phyloP scores from a whole-genome alignment of 805 yeast genomes.

The Zygotorulaspora danielsina region DNA sequence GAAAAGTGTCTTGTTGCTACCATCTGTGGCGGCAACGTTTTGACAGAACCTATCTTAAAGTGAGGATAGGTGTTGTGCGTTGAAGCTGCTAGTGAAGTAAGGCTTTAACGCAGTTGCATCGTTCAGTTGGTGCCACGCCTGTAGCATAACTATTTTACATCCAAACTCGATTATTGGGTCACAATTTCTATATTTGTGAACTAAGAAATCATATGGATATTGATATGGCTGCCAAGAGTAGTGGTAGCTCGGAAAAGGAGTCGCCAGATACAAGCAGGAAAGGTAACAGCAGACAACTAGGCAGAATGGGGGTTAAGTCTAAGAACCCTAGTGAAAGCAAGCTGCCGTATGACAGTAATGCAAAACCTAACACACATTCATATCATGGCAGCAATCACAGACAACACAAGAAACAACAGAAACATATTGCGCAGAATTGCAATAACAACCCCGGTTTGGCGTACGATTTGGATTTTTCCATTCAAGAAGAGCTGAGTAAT shows the following conservation, averaged over 20 bases:
- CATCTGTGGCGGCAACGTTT: too few species aligned
- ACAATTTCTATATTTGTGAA: neutral
- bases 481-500: slow-evolving; percentile 36
- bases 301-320: neutral
- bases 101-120: too few species aligned
- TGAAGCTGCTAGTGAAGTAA: too few species aligned
- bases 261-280: slow-evolving; percentile 5
- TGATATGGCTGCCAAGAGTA: slow-evolving; percentile 11
- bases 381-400: slow-evolving; percentile 12
- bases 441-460: neutral
- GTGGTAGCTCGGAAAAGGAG: slow-evolving; percentile 10
- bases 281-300: slow-evolving; percentile 2
- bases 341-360: neutral
- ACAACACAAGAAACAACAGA: slow-evolving; percentile 13
- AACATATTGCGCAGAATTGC: neutral
- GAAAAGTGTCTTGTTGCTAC: too few species aligned
- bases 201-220: slow-evolving; percentile 4
- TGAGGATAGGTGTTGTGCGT: too few species aligned
- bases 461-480: slow-evolving; percentile 28
- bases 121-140: too few species aligned
- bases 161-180: too few species aligned
- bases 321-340: slow-evolving; percentile 1
- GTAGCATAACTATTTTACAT: too few species aligned
- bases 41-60: too few species aligned
- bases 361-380: slow-evolving; percentile 4